Evolutionary conservation across 164 flowering plant species (phyloP), one percentile per base, ranked within the genome.

Genomic region (Vitis labrusca): DNA sequence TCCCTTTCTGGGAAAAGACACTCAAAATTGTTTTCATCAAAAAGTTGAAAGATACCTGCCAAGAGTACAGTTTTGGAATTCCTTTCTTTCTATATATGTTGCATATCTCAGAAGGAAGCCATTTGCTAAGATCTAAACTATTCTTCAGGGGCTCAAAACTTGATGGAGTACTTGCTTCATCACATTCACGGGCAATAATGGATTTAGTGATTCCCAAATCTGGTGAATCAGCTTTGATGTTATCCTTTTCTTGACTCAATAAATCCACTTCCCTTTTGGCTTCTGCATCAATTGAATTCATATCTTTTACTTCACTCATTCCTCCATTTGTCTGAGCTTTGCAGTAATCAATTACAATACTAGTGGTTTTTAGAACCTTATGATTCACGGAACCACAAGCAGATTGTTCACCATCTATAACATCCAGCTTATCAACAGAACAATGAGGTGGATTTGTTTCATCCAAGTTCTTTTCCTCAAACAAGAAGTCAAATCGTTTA

Each of bases 21-120:
- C 13, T 5, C 23, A 53, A n/a, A 64, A 16, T 55, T 30, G 29
- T 23, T 9, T 53, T 30, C 60, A 13, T 13, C 44, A 10, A 53
- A 32, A 50, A 32, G 15, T 55, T n/a, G 27, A 50, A 57, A 48
- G 0, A 29, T 86, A 94, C 99, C 98, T 95, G 98, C 98, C 99
- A 95, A 52, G 89, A 87, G 76, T 92, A 92, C 50, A 95, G 74
- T 76, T 88, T 83, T 53, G 87, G 80, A 61, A 95, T 90, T 80
- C 98, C 97, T 71, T 47, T 86, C 77, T 80, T 90, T 74, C 65
- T 78, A 76, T 92, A 95, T 29, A 86, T 71, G 73, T 68, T 80
- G 83, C 97, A 91, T 59, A 95, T 71, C 75, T 91, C 91, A 66
- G 89, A 65, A 66, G 98, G 98, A 81, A 95, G 93, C 97, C 99